Base-by-base conservation (phyloP, 1,284 basidiomycete species). In the Boletus semigastroideus region DNA sequence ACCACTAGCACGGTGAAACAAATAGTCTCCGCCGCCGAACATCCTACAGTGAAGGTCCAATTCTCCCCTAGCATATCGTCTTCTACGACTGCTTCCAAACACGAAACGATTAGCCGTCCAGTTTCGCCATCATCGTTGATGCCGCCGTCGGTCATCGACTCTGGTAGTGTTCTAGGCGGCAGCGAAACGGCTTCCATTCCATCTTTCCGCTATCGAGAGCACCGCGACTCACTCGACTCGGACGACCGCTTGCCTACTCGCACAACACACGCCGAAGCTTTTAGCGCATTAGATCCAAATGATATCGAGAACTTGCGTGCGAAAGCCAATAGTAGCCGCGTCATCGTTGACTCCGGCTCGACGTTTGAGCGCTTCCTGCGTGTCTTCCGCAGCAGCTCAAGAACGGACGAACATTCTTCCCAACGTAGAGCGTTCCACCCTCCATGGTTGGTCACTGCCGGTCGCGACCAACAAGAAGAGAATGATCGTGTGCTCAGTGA, bases 231-330 rank as follows among this genome's bases (percentile, higher is more conserved):
- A 0, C 45, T 61, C 10, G 72, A 73, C 46, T 63, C 59, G 7
- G 51, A 68, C 43, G 52, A 72, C 57, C 51, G 70, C 69, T 22
- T 63, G 45, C 67, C 78, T 48, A 59, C 69, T 22, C 80, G 84
- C 25, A 89, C 87, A 3, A 84, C 86, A 6, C 85, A 90, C 63
- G 79, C 79, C 11, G 87, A 90, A 67, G 83, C 86, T 0, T 90
- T 86, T 57, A 80, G 79, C 4, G 78, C 85, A n/a, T 73, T 90
- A 49, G 80, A 87, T 64, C 78, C 82, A 22, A 78, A 74, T 54
- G 73, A 74, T 40, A 76, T 84, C 51, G 81, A 84, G 63, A 74
- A 75, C 59, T 66, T 78, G 48, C 77, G 76, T 33, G 52, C 69
- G 2, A 71, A 56, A 49, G 49, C 39, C 34, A 56, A 28, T 40